These are phyloP conservation scores for Fagus crenata DNA, from an alignment of 306 rosid species.

Conservation along the genomic window DNA sequence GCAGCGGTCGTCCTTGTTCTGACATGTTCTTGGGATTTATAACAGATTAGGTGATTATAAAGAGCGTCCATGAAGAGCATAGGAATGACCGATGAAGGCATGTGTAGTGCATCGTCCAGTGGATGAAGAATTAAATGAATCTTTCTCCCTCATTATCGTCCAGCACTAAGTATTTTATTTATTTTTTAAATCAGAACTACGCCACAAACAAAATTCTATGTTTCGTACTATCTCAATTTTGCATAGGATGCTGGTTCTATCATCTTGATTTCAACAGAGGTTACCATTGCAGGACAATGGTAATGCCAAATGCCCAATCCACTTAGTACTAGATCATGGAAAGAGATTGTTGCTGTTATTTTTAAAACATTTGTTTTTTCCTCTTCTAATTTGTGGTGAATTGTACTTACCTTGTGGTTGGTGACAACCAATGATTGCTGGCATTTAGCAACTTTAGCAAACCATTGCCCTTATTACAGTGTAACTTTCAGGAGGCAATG, in stretches of 20 bases:
- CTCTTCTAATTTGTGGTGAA: not conserved
- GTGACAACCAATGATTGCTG: constrained; percentile 23
- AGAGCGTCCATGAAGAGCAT: constrained; percentile 42
- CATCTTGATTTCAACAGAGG: not conserved
- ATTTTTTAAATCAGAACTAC: not conserved
- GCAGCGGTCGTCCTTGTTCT: constrained; percentile 4
- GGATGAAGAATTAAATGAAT: not conserved
- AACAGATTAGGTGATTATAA: constrained; percentile 46
- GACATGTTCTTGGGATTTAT: constrained; percentile 26
- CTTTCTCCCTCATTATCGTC: not conserved
- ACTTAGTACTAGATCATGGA: not conserved
- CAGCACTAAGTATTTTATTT: not conserved
- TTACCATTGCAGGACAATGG: not conserved
- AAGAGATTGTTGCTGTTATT: too few species aligned
- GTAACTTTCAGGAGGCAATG: not conserved
- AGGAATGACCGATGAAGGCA: constrained; percentile 4
- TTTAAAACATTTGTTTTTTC: not conserved
- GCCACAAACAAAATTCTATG: not conserved
- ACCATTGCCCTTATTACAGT: constrained; percentile 23
- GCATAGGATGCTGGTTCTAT: not conserved
- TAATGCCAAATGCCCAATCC: not conserved
- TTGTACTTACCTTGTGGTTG: constrained; percentile 1
- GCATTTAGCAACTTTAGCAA: constrained; percentile 22
- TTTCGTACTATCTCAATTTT: not conserved
- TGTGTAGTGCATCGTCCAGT: not conserved